These are phyloP conservation scores for Sugiyamaella neomexicana DNA, from an alignment of 1,139 yeast genomes.

Conservation along the genomic window DNA sequence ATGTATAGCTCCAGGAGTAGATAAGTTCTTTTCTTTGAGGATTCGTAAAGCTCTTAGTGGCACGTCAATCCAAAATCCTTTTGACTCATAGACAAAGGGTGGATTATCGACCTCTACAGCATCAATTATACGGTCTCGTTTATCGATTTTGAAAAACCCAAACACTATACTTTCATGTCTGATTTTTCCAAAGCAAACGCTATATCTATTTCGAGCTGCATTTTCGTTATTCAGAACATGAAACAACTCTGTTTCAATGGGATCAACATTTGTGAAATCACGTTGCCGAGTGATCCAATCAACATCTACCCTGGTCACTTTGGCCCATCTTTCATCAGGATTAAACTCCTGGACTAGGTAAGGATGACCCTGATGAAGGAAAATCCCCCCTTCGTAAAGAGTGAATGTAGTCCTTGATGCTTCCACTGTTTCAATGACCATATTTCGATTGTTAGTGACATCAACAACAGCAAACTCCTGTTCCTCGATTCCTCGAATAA, in stretches of 20 bases:
- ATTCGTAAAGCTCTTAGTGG: constrained; percentile 63
- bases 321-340: constrained; percentile 71
- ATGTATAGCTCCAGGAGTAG: constrained; percentile 89
- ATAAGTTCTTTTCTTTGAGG: constrained; percentile 57
- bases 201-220: constrained; percentile 14
- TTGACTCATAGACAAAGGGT: constrained; percentile 64
- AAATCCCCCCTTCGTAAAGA: constrained; percentile 91
- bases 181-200: constrained; percentile 65
- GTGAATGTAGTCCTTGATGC: constrained; percentile 87
- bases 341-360: constrained; percentile 84
- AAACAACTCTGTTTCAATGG: constrained; percentile 39
- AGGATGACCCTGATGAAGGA: constrained; percentile 89
- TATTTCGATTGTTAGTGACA: constrained; percentile 68
- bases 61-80: constrained; percentile 91
- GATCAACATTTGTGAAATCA: constrained; percentile 91
- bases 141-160: constrained; percentile 87
- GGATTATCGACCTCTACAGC: constrained; percentile 92
- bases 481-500: constrained; percentile 76
- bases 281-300: constrained; percentile 93
- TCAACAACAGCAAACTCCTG: constrained; percentile 84
- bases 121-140: constrained; percentile 74
- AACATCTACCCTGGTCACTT: constrained; percentile 82
- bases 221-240: constrained; percentile 9
- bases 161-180: constrained; percentile 74
- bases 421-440: constrained; percentile 87